Conservation (phyloP, 371 early-diverging fungal genomes). For the Blakeslea trispora region DNA sequence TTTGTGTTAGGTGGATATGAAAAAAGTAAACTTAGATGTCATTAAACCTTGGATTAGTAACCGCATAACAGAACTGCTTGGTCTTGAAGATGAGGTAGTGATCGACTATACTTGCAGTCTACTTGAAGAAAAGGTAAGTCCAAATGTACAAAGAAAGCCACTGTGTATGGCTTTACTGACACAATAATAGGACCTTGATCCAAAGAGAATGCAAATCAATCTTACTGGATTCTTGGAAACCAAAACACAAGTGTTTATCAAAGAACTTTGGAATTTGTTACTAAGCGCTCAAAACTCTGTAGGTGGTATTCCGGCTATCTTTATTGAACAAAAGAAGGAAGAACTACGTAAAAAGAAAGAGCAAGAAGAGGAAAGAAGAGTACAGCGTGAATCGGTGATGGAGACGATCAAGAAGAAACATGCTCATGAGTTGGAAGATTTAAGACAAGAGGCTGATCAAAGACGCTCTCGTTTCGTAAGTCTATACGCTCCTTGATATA, state of each 20-base stretch:
- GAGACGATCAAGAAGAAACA: slow-evolving; percentile 41
- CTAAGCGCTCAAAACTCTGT: slow-evolving; percentile 84
- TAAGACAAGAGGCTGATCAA: slow-evolving; percentile 9
- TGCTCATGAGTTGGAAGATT: slow-evolving; percentile 27
- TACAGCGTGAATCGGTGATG: slow-evolving; percentile 43
- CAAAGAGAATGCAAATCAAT: slow-evolving; percentile 89
- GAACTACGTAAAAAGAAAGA: slow-evolving; percentile 62
- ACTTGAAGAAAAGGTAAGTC: slow-evolving; percentile 74
- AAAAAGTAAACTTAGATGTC: slow-evolving; percentile 85
- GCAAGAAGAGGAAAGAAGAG: slow-evolving; percentile 28
- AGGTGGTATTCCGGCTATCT: slow-evolving; percentile 84
- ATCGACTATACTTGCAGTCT: slow-evolving; percentile 82
- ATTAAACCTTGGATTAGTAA: slow-evolving; percentile 88
- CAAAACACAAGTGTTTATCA: slow-evolving; percentile 79
- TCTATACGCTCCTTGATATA: not conserved
- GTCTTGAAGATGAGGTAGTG: slow-evolving; percentile 94
- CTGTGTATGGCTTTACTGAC: too few species aligned
- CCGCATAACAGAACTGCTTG: slow-evolving; percentile 77
- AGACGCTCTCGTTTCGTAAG: slow-evolving; percentile 32
- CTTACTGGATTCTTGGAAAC: slow-evolving; percentile 93
- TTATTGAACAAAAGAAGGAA: slow-evolving; percentile 85
- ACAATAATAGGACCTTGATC: slow-evolving; percentile 74
- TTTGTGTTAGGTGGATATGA: slow-evolving; percentile 89
- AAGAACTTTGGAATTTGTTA: slow-evolving; percentile 88
- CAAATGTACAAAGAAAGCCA: too few species aligned